These are phyloP conservation scores for Aspergillus novoparasiticus DNA, from an alignment of 2,329 filamentous ascomycete species.

Conservation along the genomic window DNA sequence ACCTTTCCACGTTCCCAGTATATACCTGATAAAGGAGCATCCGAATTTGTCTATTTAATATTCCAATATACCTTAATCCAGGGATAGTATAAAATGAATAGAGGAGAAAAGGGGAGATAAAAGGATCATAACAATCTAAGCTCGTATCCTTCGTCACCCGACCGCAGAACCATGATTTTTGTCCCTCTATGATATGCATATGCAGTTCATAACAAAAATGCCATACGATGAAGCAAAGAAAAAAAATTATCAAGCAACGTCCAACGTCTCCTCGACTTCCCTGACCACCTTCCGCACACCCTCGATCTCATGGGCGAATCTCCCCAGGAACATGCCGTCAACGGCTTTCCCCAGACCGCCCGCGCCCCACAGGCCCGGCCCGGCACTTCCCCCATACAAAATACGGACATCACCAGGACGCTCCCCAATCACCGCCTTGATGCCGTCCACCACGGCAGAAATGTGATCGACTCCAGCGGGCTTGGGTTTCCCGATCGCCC, in stretches of 20 bases:
- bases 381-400: constrained; percentile 81
- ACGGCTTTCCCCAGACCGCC: constrained; percentile 65
- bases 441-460: constrained; percentile 66
- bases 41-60: not conserved
- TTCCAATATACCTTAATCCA: not conserved
- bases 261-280: constrained; percentile 62
- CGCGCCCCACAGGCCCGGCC: constrained; percentile 68
- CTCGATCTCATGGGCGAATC: constrained; percentile 77
- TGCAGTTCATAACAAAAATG: not conserved
- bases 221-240: not conserved
- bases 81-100: not conserved
- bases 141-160: not conserved
- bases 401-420: constrained; percentile 66
- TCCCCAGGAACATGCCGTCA: constrained; percentile 78
- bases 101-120: not conserved
- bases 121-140: not conserved
- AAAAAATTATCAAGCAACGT: constrained; percentile 8
- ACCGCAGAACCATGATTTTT: not conserved
- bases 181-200: not conserved
- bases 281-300: constrained; percentile 71
- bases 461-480: constrained; percentile 76
- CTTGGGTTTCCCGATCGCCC: constrained; percentile 77
- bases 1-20: not conserved
- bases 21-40: not conserved
- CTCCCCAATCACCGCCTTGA: constrained; percentile 58